Conservation (phyloP, 1,139 yeast genomes). For the Maudiozyma humilis region DNA sequence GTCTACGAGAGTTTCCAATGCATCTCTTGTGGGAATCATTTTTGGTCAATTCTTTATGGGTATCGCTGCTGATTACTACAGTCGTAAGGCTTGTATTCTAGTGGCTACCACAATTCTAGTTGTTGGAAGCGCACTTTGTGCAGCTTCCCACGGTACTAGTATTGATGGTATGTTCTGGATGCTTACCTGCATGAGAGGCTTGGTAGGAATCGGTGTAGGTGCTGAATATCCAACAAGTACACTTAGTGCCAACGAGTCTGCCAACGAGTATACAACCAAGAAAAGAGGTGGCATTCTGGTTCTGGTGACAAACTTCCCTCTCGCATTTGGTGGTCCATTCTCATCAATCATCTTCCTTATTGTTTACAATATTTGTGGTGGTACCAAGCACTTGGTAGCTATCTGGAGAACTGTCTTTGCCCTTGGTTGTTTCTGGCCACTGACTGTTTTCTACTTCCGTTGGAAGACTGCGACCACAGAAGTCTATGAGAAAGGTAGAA, state of each 20-base stretch:
- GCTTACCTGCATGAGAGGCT: conserved; percentile 7
- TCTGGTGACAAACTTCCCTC: conserved; percentile 6
- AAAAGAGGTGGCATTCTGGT: conserved; percentile 7
- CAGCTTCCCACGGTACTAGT: conserved; percentile 7
- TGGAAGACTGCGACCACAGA: conserved; percentile 8
- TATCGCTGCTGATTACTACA: conserved; percentile 7
- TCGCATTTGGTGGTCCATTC: conserved; percentile 7
- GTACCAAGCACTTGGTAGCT: conserved; percentile 6
- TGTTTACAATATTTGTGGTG: conserved; percentile 4
- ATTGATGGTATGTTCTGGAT: conserved; percentile 8
- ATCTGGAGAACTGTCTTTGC: conserved; percentile 8
- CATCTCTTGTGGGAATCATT: conserved; percentile 7
- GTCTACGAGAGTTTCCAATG: conserved; percentile 7
- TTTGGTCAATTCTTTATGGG: conserved; percentile 8
- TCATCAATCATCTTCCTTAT: conserved; percentile 4
- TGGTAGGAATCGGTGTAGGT: conserved; percentile 8
- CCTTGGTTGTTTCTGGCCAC: conserved; percentile 7
- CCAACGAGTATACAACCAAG: conserved; percentile 7
- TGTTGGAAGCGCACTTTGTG: conserved; percentile 7
- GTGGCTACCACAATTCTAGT: conserved; percentile 6
- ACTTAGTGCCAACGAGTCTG: conserved; percentile 7
- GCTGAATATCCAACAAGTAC: conserved; percentile 8
- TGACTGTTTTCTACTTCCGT: conserved; percentile 7
- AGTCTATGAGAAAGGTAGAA: conserved; percentile 7
- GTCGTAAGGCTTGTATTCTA: conserved; percentile 5